Percentiles rank a stretch among this genome's conserved stretches.
Conservation (phyloP, 148 eudicot genomes). For the Rhododendron ovatum region DNA sequence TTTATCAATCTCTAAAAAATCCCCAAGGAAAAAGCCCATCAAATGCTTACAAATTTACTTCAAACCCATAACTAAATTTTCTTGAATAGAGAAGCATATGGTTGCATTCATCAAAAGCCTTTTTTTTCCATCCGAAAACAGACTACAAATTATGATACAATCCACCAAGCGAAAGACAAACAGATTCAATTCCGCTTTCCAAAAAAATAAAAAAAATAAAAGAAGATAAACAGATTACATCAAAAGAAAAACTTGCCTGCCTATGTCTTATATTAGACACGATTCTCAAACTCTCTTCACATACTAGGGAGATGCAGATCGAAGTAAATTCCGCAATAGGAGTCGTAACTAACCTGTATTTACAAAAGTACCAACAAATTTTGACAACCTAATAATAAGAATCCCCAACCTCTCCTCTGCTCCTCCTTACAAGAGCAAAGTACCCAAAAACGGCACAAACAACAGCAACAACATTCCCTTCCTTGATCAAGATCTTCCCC, state of each 20-base stretch:
- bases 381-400: neutral
- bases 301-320: neutral
- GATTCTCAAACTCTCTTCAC: neutral
- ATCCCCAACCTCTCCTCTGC: neutral
- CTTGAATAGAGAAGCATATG: too few species aligned
- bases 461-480: constrained; percentile 75
- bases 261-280: neutral
- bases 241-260: too few species aligned
- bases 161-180: neutral
- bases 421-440: constrained; percentile 47
- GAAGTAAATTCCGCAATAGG: neutral
- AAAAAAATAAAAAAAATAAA: too few species aligned
- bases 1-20: too few species aligned
- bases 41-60: too few species aligned
- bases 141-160: neutral
- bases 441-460: constrained; percentile 68
- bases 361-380: neutral
- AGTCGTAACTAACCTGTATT: neutral
- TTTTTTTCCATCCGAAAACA: neutral
- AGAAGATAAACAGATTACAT: too few species aligned
- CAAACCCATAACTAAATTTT: too few species aligned
- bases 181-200: too few species aligned
- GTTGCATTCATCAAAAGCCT: too few species aligned
- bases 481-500: constrained; percentile 51
- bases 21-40: too few species aligned